A percentile compares a stretch with the other conserved stretches of the same genome.
phyloP scores from a whole-genome alignment of 805 yeast species.

The Torulaspora quercuum region DNA sequence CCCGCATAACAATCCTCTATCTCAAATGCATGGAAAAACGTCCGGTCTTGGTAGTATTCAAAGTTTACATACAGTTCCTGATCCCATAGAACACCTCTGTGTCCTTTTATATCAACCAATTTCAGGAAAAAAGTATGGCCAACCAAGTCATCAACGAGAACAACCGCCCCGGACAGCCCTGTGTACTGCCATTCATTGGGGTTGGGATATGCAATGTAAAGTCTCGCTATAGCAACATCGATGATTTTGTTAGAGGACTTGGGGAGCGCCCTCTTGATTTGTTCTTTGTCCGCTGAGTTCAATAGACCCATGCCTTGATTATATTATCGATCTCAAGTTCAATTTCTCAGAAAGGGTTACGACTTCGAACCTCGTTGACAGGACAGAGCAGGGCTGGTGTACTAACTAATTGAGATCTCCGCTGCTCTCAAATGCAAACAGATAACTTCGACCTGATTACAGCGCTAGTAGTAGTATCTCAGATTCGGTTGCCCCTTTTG shows the following conservation, averaged over 20 bases:
- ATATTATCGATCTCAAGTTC: too few relatives aligned
- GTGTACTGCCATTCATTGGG: constrained; percentile 80
- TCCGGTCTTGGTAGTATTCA: constrained; percentile 87
- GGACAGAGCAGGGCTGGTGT: too few relatives aligned
- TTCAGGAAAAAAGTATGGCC: constrained; percentile 93
- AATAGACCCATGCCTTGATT: constrained; percentile 47
- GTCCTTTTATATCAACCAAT: constrained; percentile 77
- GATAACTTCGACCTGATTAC: too few relatives aligned
- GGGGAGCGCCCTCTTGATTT: constrained; percentile 84
- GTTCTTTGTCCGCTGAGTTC: constrained; percentile 70
- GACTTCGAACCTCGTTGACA: too few relatives aligned
- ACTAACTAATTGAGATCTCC: too few relatives aligned
- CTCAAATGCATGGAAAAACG: constrained; percentile 93
- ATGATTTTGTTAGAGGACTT: constrained; percentile 81
- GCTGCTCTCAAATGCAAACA: too few relatives aligned
- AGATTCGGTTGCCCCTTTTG: constrained; percentile 8
- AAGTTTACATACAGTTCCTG: constrained; percentile 89
- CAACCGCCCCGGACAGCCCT: constrained; percentile 84
- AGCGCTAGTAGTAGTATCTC: too few relatives aligned
- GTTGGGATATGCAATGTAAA: constrained; percentile 87
- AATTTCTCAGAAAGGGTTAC: too few relatives aligned
- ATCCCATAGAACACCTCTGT: constrained; percentile 92
- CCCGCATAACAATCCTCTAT: constrained; percentile 87
- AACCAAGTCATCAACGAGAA: constrained; percentile 84
- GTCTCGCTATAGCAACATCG: constrained; percentile 85